Percentiles rank a stretch among this genome's conserved stretches.
Conservation (phyloP, 2,329 filamentous ascomycete species). For the Colletotrichum sublineola region DNA sequence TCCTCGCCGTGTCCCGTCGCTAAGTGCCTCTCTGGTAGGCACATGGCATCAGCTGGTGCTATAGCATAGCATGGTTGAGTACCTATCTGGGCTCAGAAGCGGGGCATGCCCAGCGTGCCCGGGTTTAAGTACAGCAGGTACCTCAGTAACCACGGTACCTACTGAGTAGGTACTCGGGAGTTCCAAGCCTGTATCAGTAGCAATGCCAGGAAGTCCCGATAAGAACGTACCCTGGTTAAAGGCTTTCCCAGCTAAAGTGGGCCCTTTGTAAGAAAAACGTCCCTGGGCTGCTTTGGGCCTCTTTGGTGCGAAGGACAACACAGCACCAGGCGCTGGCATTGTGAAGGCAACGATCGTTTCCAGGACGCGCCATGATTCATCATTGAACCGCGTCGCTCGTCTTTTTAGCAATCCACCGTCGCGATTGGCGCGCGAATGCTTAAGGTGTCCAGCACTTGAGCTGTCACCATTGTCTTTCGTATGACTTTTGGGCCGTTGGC, state of each 20-base stretch:
- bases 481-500: conserved; percentile 22
- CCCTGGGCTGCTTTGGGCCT: background rate
- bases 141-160: background rate
- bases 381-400: background rate
- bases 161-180: background rate
- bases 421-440: conserved; percentile 6
- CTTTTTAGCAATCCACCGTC: background rate
- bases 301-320: background rate
- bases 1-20: conserved; percentile 21
- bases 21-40: background rate
- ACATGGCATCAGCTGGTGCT: background rate
- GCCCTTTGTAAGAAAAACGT: background rate
- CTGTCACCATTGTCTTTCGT: conserved; percentile 7
- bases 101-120: background rate
- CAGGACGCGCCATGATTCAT: conserved; percentile 11
- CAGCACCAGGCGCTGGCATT: background rate
- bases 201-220: background rate
- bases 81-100: conserved; percentile 6
- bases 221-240: background rate
- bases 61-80: background rate
- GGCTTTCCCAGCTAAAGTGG: background rate
- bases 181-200: too few relatives aligned
- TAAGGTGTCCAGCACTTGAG: background rate
- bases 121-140: background rate
- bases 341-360: conserved; percentile 1